phyloP scores from a whole-genome alignment of 2,329 filamentous ascomycete species.

The Xylariaceae sp. region DNA sequence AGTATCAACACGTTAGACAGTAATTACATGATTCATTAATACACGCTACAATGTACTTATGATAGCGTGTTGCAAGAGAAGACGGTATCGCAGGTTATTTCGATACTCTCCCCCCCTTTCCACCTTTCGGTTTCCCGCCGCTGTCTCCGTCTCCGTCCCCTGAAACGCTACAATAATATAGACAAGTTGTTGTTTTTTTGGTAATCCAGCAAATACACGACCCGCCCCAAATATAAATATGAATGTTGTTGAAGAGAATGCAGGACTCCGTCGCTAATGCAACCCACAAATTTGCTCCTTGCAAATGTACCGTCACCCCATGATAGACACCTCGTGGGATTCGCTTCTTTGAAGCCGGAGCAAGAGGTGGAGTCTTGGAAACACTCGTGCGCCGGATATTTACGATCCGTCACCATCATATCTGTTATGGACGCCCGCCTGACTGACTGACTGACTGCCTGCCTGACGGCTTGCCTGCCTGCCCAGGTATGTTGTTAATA shows the following conservation, averaged over 20 bases:
- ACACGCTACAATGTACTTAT: not conserved
- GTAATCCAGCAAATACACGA: not conserved
- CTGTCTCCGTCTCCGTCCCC: not conserved
- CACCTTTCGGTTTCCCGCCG: not conserved
- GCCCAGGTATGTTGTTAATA: no score
- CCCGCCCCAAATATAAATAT: not conserved
- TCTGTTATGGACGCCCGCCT: constrained; percentile 10
- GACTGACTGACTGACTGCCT: no score
- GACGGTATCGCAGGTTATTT: not conserved
- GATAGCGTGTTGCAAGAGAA: not conserved
- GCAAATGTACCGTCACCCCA: not conserved
- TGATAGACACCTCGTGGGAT: constrained; percentile 5
- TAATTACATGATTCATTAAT: constrained; percentile 12
- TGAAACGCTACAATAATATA: not conserved
- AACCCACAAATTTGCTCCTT: constrained; percentile 4
- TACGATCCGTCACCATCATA: not conserved
- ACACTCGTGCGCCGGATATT: not conserved
- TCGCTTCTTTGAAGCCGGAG: not conserved
- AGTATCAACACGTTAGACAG: not conserved
- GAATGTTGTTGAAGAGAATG: constrained; percentile 1
- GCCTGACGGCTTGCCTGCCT: no score
- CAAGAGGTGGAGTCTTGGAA: not conserved
- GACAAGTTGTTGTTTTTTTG: not conserved
- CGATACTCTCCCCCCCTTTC: not conserved
- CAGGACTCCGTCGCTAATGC: constrained; percentile 19